A percentile compares a stretch with the other conserved stretches of the same genome.
phyloP scores from a whole-genome alignment of 2,329 filamentous ascomycete genomes.

The Tolypocladium amazonense region DNA sequence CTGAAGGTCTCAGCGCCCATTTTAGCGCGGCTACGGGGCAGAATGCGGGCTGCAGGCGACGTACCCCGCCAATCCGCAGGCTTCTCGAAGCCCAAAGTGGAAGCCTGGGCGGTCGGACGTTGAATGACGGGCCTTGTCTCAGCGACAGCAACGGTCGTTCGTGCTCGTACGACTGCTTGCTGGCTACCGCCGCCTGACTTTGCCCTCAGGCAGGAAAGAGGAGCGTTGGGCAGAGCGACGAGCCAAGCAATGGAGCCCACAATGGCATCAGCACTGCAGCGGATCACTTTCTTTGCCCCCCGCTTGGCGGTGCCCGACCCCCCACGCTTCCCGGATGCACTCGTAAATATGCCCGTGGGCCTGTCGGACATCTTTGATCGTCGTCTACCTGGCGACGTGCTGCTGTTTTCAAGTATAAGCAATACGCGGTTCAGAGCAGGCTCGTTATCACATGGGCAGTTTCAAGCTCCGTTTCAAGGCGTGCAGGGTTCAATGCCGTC shows the following conservation, averaged over 20 bases:
- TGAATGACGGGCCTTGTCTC: not conserved
- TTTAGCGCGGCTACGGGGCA: not conserved
- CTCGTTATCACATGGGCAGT: too few species aligned
- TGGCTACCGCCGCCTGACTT: too few species aligned
- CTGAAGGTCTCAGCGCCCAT: not conserved
- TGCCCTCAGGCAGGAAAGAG: not conserved
- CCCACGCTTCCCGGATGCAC: too few species aligned
- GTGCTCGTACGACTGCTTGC: too few species aligned
- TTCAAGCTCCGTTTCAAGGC: not conserved
- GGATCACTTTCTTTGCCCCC: not conserved
- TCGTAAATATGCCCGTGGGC: too few species aligned
- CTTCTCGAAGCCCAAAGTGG: not conserved
- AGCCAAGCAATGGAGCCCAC: not conserved
- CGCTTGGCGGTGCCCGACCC: not conserved
- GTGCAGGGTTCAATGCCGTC: not conserved
- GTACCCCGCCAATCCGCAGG: not conserved
- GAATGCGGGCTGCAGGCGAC: not conserved
- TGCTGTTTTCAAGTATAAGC: not conserved
- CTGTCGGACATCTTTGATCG: too few species aligned
- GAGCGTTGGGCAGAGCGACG: not conserved
- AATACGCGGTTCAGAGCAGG: not conserved
- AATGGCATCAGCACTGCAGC: too few species aligned
- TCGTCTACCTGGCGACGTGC: not conserved
- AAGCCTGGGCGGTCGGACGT: not conserved
- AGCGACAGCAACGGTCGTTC: not conserved